A percentile compares a stretch with the other conserved stretches of the same genome.
phyloP scores from a whole-genome alignment of 2,329 filamentous ascomycete species.

The Stagonosporopsis vannaccii region DNA sequence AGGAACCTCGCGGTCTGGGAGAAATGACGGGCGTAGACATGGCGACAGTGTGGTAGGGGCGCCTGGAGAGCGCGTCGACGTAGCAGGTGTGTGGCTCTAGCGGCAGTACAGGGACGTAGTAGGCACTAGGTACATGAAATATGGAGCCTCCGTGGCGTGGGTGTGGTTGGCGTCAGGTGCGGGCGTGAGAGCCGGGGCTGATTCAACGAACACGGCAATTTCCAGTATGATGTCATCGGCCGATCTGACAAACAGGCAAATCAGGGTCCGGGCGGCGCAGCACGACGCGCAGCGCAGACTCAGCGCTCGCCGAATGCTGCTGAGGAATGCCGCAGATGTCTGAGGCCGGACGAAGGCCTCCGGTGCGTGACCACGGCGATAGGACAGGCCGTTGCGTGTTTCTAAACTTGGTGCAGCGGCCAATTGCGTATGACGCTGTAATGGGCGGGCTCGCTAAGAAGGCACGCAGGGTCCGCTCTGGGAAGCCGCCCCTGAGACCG shows the following conservation, averaged over 20 bases:
- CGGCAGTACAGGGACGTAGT: conserved; percentile 12
- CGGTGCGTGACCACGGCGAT: conserved; percentile 5
- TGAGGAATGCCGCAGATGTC: conserved; percentile 4
- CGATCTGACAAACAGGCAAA: conserved; percentile 11
- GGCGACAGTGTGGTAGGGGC: conserved; percentile 1
- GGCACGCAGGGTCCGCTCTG: conserved; percentile 14
- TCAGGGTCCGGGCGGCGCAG: conserved; percentile 5
- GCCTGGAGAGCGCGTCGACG: conserved; percentile 12
- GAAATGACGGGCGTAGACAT: conserved; percentile 50
- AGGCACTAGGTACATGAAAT: conserved; percentile 36
- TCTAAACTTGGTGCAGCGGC: conserved; percentile 4
- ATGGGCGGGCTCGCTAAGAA: conserved; percentile 11
- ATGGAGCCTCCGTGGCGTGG: conserved; percentile 22
- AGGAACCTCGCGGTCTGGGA: conserved; percentile 39
- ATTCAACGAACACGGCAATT: conserved; percentile 9
- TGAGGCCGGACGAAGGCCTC: conserved; percentile 1
- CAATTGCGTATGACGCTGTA: conserved; percentile 13
- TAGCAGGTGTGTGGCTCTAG: conserved; percentile 26
- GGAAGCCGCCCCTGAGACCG: conserved; percentile 3
- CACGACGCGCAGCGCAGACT: conserved; percentile 8
- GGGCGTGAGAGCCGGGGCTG: conserved; percentile 12
- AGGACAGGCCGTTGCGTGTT: conserved; percentile 6
- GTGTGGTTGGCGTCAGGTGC: conserved; percentile 14
- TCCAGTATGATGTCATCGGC: conserved; percentile 18
- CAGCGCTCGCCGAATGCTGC: conserved; percentile 5